Conservation (phyloP, 495 filamentous ascomycete species). For the Cercophora newfieldiana region DNA sequence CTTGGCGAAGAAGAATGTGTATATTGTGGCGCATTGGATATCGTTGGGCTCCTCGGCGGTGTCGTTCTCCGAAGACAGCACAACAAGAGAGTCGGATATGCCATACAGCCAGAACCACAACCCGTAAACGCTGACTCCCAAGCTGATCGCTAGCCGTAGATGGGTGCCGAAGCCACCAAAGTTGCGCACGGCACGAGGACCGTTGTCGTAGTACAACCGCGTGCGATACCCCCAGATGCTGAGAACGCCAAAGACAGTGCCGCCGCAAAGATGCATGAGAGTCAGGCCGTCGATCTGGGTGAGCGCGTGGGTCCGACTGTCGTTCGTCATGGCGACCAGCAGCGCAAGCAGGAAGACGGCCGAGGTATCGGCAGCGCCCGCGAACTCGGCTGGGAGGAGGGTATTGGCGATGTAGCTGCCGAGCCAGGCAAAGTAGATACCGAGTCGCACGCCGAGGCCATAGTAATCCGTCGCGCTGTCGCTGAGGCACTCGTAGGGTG, state of each 20-base stretch:
- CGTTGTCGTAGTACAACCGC: slow-evolving; percentile 23
- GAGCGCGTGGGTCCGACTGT: slow-evolving; percentile 16
- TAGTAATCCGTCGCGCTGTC: slow-evolving; percentile 29
- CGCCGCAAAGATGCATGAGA: slow-evolving; percentile 32
- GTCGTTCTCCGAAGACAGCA: slow-evolving; percentile 12
- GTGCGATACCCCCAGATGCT: slow-evolving; percentile 33
- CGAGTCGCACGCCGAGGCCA: slow-evolving; percentile 32
- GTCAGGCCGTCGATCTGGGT: slow-evolving; percentile 28
- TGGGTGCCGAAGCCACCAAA: slow-evolving; percentile 32
- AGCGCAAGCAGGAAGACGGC: slow-evolving; percentile 31
- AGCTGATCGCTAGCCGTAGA: slow-evolving; percentile 22
- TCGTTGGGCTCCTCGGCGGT: slow-evolving; percentile 15
- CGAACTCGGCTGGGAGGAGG: slow-evolving; percentile 28
- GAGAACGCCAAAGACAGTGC: slow-evolving; percentile 29
- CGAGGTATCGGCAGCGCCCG: slow-evolving; percentile 24
- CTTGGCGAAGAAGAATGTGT: slow-evolving; percentile 33
- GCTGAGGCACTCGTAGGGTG: slow-evolving; percentile 21
- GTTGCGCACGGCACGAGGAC: slow-evolving; percentile 21
- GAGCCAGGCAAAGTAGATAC: slow-evolving; percentile 35
- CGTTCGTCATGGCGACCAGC: slow-evolving; percentile 28
- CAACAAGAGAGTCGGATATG: slow-evolving; percentile 10
- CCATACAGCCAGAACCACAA: slow-evolving; percentile 33
- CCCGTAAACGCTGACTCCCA: slow-evolving; percentile 29
- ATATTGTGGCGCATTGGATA: slow-evolving; percentile 21
- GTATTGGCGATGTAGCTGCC: slow-evolving; percentile 28